Conservation (phyloP, 345 rosid species). For the Lepidium didymum region DNA sequence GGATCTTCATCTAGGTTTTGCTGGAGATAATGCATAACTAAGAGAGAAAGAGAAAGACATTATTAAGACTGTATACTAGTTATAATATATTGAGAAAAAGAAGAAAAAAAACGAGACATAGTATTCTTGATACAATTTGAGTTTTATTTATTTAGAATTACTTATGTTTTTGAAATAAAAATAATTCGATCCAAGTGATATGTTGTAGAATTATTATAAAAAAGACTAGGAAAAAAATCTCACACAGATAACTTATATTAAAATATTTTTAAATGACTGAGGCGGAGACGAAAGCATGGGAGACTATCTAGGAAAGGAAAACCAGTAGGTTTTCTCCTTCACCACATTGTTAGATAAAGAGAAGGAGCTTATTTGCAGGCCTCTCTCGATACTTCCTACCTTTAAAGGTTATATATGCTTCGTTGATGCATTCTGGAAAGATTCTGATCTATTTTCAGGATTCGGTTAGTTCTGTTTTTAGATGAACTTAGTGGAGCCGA, state of each 20-base stretch:
- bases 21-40: slow-evolving; percentile 11
- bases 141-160: slow-evolving; percentile 2
- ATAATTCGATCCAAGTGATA: background rate
- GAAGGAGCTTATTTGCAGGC: too few relatives aligned
- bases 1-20: slow-evolving; percentile 67
- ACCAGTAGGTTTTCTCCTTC: too few relatives aligned
- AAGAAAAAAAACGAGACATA: background rate
- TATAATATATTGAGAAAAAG: background rate
- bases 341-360: too few relatives aligned
- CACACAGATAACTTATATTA: background rate
- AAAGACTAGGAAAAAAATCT: background rate
- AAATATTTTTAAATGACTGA: too few relatives aligned
- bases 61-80: background rate
- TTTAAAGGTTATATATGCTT: too few relatives aligned
- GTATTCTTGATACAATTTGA: slow-evolving; percentile 19
- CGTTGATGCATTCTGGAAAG: too few relatives aligned
- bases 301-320: too few relatives aligned
- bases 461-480: too few relatives aligned
- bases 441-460: too few relatives aligned
- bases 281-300: too few relatives aligned
- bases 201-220: background rate
- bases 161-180: background rate
- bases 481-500: too few relatives aligned
- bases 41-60: background rate
- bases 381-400: too few relatives aligned